Conservation (phyloP, 108 stramenopile species). For the Skeletonema grethae region DNA sequence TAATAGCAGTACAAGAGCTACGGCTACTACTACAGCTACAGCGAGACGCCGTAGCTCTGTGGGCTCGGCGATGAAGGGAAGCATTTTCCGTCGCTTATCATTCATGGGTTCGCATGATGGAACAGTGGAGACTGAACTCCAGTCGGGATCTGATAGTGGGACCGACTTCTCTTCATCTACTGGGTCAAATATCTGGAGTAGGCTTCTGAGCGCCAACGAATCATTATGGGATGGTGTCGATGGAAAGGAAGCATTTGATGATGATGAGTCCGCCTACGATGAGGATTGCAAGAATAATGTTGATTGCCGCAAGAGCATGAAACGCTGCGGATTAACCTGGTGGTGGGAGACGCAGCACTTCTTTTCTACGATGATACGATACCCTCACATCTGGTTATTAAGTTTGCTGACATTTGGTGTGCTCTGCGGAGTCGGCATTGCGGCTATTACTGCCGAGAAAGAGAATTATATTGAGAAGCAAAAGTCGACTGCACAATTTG, state of each 20-base stretch:
- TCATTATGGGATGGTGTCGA: slow-evolving; percentile 16
- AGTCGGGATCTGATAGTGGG: neutral
- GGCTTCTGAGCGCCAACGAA: neutral
- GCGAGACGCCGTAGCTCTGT: neutral
- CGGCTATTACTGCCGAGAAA: slow-evolving; percentile 10
- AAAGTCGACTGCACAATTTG: slow-evolving; percentile 4
- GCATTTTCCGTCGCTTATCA: slow-evolving; percentile 1
- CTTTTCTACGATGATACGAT: slow-evolving; percentile 4
- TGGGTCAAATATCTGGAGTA: neutral
- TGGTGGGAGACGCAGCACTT: slow-evolving; percentile 22
- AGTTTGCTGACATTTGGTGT: slow-evolving; percentile 20
- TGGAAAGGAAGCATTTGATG: slow-evolving; percentile 13
- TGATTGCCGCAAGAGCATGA: slow-evolving; percentile 13
- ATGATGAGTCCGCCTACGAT: slow-evolving; percentile 9
- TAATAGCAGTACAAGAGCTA: neutral
- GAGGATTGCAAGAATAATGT: neutral
- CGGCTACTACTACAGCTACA: neutral
- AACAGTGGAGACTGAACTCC: neutral
- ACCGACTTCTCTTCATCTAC: neutral
- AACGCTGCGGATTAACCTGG: slow-evolving; percentile 21
- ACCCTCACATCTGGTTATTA: slow-evolving; percentile 15
- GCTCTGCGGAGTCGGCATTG: slow-evolving; percentile 4
- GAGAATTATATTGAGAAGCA: slow-evolving; percentile 8
- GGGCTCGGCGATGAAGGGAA: neutral
- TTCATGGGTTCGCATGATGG: neutral